Evolutionary conservation across 1,284 basidiomycete species (phyloP).

Genomic region (Moesziomyces globuligerus): DNA sequence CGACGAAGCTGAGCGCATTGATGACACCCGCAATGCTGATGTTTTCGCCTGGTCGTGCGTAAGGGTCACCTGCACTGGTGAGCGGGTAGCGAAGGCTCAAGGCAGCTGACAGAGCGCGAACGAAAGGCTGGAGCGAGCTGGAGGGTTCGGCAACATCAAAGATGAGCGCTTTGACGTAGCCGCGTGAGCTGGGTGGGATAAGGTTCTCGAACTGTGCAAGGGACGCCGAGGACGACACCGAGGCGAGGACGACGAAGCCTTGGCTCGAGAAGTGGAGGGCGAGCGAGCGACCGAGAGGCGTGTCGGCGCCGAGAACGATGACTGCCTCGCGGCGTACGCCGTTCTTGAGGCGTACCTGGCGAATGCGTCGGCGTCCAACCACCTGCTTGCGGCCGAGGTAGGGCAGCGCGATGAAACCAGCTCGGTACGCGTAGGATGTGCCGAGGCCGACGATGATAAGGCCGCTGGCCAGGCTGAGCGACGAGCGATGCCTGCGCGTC

Average conservation of each 20-base stretch:
- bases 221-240: slow-evolving; percentile 46
- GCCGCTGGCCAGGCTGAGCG: slow-evolving; percentile 26
- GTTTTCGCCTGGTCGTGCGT: slow-evolving; percentile 58
- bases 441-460: slow-evolving; percentile 40
- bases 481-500: slow-evolving; percentile 20
- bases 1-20: slow-evolving; percentile 58
- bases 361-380: slow-evolving; percentile 20
- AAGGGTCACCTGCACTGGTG: slow-evolving; percentile 64
- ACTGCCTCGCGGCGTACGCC: slow-evolving; percentile 56
- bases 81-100: slow-evolving; percentile 62
- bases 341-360: slow-evolving; percentile 41
- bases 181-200: slow-evolving; percentile 56
- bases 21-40: slow-evolving; percentile 58
- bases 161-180: slow-evolving; percentile 61
- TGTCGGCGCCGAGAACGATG: slow-evolving; percentile 65
- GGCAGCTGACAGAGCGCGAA: slow-evolving; percentile 51
- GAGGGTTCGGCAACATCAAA: slow-evolving; percentile 42
- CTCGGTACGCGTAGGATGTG: slow-evolving; percentile 37
- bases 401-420: slow-evolving; percentile 32
- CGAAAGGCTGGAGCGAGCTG: slow-evolving; percentile 48
- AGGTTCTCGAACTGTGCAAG: slow-evolving; percentile 54
- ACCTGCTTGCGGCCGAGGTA: slow-evolving; percentile 38
- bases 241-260: slow-evolving; percentile 63
- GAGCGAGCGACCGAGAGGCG: slow-evolving; percentile 59
- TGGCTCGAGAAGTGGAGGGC: slow-evolving; percentile 51